Evolutionary conservation across 306 rosid genomes (phyloP).

Genomic region (Prunus armeniaca): DNA sequence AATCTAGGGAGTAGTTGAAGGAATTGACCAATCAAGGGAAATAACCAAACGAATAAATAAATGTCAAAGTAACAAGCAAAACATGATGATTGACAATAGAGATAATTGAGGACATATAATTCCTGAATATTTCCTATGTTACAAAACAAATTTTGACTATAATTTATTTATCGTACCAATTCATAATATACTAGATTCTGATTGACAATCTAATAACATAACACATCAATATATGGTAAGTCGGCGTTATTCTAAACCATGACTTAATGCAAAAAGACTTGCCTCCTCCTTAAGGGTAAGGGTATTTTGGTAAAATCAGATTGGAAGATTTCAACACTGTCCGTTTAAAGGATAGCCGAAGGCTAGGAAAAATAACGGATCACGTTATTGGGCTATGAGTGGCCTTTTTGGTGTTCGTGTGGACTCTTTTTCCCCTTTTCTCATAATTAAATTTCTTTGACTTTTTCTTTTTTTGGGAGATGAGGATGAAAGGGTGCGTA

Average conservation of each 20-base stretch:
- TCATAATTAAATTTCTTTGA: constrained; percentile 34
- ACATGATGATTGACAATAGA: background rate
- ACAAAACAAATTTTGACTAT: too few relatives aligned
- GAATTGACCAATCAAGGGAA: background rate
- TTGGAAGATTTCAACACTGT: constrained; percentile 1
- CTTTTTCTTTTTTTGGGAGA: constrained; percentile 22
- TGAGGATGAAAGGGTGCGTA: constrained; percentile 32
- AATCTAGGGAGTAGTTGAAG: background rate
- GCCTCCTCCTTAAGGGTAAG: background rate
- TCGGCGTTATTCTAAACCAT: background rate
- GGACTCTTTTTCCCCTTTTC: constrained; percentile 13
- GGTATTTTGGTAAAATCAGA: background rate
- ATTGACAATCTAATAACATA: background rate
- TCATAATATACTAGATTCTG: too few relatives aligned
- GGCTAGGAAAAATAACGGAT: constrained; percentile 62
- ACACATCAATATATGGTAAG: background rate
- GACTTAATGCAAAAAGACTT: background rate
- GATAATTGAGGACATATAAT: background rate
- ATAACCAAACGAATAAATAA: background rate
- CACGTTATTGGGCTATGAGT: constrained; percentile 53
- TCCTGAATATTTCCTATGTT: too few relatives aligned
- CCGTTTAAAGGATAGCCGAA: constrained; percentile 44
- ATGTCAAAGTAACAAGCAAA: background rate
- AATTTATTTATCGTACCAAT: too few relatives aligned
- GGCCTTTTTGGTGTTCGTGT: constrained; percentile 24